phyloP scores from a whole-genome alignment of 1,139 yeast species.

The Sugiyamaella castrensis region DNA sequence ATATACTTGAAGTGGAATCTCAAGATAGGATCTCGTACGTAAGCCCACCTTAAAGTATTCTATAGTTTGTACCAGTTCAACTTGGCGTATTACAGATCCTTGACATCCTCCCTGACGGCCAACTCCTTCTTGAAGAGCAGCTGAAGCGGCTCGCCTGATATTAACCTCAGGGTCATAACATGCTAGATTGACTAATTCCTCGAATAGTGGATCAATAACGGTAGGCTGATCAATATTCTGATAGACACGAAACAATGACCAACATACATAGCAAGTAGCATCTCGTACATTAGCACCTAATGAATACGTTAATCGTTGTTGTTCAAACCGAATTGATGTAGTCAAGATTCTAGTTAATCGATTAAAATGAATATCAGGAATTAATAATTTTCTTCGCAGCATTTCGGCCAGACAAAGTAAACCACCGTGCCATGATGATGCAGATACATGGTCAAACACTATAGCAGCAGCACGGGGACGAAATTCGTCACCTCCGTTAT shows the following conservation, averaged over 20 bases:
- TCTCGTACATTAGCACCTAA: conserved; percentile 74
- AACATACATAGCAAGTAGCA: conserved; percentile 73
- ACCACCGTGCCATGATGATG: conserved; percentile 46
- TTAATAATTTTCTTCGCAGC: conserved; percentile 35
- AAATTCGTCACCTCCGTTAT: conserved; percentile 13
- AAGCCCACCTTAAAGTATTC: conserved; percentile 49
- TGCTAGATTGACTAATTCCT: conserved; percentile 47
- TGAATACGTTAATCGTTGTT: conserved; percentile 47
- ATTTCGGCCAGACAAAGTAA: conserved; percentile 47
- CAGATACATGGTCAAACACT: conserved; percentile 30
- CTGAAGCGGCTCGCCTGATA: conserved; percentile 77
- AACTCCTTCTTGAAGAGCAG: conserved; percentile 79
- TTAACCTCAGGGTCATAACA: conserved; percentile 72
- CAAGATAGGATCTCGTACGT: conserved; percentile 39
- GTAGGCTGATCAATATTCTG: conserved; percentile 32
- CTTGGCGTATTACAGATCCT: conserved; percentile 32
- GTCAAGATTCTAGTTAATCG: conserved; percentile 32
- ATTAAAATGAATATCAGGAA: conserved; percentile 25
- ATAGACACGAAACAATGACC: conserved; percentile 56
- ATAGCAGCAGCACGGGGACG: no score
- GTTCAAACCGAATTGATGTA: conserved; percentile 52
- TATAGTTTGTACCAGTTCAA: conserved; percentile 58
- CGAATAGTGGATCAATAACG: conserved; percentile 27
- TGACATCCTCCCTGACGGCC: conserved; percentile 61
- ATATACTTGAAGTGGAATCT: conserved; percentile 38